Base-by-base conservation (phyloP, 352 stramenopile genomes). In the Elongisporangium anandrum region DNA sequence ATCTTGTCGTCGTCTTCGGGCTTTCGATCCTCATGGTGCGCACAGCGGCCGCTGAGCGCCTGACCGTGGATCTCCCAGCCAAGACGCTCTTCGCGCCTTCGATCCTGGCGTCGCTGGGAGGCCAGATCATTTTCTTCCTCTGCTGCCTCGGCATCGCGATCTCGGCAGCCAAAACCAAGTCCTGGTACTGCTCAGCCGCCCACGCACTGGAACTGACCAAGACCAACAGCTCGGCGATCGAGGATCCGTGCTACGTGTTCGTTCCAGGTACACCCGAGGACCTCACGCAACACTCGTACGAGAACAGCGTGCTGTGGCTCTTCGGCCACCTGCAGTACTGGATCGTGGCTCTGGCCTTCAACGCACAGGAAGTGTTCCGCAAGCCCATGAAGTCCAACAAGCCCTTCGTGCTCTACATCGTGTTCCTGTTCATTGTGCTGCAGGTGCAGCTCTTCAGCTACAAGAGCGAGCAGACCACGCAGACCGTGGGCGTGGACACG, bases 321-420 rank as follows among this genome's bases (percentile, higher is more conserved):
- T 89, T 90, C 45, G 84, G 84, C 1, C 81, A 94, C 63, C 23
- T 89, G 39, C 80, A 91, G 66, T 94, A 90, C 62, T 87, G 78
- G 72, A 77, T 90, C 57, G 76, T 85, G 8, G 84, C 80, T 2
- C 55, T 90, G 16, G 70, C 70, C 10, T 81, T 94, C 58, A 94
- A 94, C 59, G 34, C 81, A 13, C 67, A 75, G 3, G 84, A 94
- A 51, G 53, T 56, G 22, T 90, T 86, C 56, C 78, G 84, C 57
- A 73, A 83, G 29, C 75, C 78, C n/a, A 50, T 88, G 21, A 69
- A 83, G 24, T 52, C 70, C 5, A 91, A 93, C 65, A 70, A 71
- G 34, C 51, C 52, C 0, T 89, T 93, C 52, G 68, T 73, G 15
- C 29, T 41, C 8, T 88, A 91, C 59, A 54, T 81, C 6, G 64